Percentiles rank a stretch among this genome's conserved stretches.
Evolutionary conservation across 1,284 basidiomycete species (phyloP).

Genomic region (Tilletia horrida): DNA sequence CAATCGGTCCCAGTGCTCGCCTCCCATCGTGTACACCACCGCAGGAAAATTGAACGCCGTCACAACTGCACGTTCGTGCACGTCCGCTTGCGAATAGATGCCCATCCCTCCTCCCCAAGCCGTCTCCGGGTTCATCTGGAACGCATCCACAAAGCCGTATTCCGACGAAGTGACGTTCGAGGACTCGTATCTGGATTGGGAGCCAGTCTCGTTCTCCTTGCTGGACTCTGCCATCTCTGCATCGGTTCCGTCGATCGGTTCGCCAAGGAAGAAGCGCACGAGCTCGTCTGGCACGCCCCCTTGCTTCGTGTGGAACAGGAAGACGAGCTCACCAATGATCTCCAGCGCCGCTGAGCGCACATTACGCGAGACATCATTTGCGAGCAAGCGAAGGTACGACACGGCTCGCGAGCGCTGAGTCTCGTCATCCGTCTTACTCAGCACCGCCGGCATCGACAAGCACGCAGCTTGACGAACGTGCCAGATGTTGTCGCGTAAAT

Average conservation of each 20-base stretch:
- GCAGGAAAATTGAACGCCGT: slow-evolving; percentile 94
- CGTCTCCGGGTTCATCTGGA: neutral
- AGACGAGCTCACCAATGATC: slow-evolving; percentile 83
- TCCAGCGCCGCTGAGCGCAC: slow-evolving; percentile 82
- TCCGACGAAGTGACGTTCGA: slow-evolving; percentile 14
- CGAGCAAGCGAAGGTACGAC: slow-evolving; percentile 57
- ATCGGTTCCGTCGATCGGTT: slow-evolving; percentile 52
- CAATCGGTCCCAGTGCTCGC: slow-evolving; percentile 72
- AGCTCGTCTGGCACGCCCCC: slow-evolving; percentile 68
- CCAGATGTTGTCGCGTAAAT: slow-evolving; percentile 71
- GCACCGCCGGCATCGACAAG: slow-evolving; percentile 76
- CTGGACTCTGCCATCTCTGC: slow-evolving; percentile 18
- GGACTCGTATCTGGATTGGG: neutral
- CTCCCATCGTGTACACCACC: slow-evolving; percentile 78
- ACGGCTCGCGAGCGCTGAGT: slow-evolving; percentile 40
- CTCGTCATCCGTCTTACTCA: slow-evolving; percentile 52
- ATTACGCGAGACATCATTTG: slow-evolving; percentile 66
- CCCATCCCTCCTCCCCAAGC: slow-evolving; percentile 14
- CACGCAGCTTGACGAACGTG: slow-evolving; percentile 86
- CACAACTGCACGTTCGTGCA: slow-evolving; percentile 72
- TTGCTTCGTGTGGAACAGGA: slow-evolving; percentile 70
- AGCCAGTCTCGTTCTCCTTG: neutral
- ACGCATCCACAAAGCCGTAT: neutral
- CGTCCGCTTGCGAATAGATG: neutral
- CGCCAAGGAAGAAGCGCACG: slow-evolving; percentile 71